Evolutionary conservation across 164 flowering plant genomes (phyloP).

Genomic region (Tinospora cordifolia): DNA sequence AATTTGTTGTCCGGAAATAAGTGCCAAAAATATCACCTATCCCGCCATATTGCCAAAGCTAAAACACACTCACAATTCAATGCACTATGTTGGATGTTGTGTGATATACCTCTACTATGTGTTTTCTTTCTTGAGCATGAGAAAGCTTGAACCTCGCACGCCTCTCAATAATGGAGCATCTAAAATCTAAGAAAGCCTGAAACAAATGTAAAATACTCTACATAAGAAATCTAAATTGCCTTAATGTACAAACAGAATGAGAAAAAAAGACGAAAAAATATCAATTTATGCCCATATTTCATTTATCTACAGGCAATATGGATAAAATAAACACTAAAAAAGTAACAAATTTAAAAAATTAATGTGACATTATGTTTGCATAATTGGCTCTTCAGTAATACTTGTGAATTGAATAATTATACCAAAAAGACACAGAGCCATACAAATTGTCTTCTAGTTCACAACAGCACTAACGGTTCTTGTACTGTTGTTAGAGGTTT

Average conservation of each 20-base stretch:
- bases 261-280: neutral
- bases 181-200: conserved; percentile 90
- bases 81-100: neutral
- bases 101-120: conserved; percentile 68
- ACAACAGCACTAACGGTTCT: too few relatives aligned
- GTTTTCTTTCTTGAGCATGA: conserved; percentile 73
- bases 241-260: neutral
- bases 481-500: too few relatives aligned
- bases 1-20: neutral
- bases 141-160: conserved; percentile 77
- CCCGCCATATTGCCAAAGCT: neutral
- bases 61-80: neutral
- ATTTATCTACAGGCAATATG: too few relatives aligned
- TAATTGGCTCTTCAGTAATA: too few relatives aligned
- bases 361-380: too few relatives aligned
- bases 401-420: too few relatives aligned
- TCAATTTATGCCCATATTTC: too few relatives aligned
- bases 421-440: too few relatives aligned
- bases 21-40: neutral
- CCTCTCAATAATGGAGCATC: conserved; percentile 88
- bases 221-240: neutral
- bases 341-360: too few relatives aligned
- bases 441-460: too few relatives aligned
- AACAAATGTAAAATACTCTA: neutral
- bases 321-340: too few relatives aligned